Conservation (phyloP, 345 rosid genomes). For the Euphorbia peplus region DNA sequence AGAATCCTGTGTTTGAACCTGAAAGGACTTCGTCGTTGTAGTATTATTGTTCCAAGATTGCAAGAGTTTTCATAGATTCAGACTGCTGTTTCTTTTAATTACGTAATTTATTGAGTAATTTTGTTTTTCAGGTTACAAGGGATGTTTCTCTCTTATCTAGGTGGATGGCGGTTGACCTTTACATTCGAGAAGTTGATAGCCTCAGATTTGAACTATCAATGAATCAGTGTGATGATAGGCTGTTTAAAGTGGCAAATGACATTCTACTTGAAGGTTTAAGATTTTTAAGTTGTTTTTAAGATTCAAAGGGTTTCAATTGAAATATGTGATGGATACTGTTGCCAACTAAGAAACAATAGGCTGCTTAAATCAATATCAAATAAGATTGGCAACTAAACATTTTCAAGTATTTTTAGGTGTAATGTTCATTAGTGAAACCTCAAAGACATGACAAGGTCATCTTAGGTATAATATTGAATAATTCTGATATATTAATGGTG, state of each 20-base stretch:
- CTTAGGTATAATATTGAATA: not conserved
- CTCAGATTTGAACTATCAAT: slow-evolving; percentile 92
- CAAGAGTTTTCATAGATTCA: slow-evolving; percentile 1
- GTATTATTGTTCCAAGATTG: not conserved
- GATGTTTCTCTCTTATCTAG: slow-evolving; percentile 92
- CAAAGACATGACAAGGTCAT: not conserved
- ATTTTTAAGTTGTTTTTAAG: slow-evolving; percentile 16
- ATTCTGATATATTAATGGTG: not conserved
- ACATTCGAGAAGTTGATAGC: slow-evolving; percentile 83
- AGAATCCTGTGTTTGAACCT: not conserved
- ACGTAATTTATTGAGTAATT: slow-evolving; percentile 10
- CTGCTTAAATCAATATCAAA: not conserved
- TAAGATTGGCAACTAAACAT: not conserved
- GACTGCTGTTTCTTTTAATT: slow-evolving; percentile 7
- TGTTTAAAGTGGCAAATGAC: slow-evolving; percentile 70
- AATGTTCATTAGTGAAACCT: not conserved
- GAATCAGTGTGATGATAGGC: slow-evolving; percentile 59
- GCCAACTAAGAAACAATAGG: not conserved
- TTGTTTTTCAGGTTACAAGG: slow-evolving; percentile 71
- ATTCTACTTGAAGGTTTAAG: slow-evolving; percentile 75
- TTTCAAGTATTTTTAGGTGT: not conserved
- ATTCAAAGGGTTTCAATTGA: not conserved
- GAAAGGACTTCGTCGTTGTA: not conserved
- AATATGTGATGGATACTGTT: slow-evolving; percentile 5
- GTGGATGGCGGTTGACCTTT: slow-evolving; percentile 96